Evolutionary conservation across 345 rosid species (phyloP).

Genomic region (Fremontodendron californicum): DNA sequence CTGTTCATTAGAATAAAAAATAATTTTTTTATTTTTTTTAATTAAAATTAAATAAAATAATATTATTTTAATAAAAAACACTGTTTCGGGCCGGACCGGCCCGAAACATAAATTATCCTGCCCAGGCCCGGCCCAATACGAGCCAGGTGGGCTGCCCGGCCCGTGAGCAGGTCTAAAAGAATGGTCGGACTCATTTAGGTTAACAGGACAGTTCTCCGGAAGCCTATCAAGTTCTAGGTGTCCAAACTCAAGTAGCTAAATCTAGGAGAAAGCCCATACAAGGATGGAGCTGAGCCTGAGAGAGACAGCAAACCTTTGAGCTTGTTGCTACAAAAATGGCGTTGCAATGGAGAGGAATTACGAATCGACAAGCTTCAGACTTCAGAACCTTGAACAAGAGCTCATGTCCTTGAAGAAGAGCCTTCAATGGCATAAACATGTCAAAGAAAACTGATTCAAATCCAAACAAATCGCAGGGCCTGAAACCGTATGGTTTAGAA

Average conservation of each 20-base stretch:
- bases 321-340: constrained; percentile 42
- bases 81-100: too few species aligned
- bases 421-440: constrained; percentile 37
- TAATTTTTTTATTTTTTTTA: too few species aligned
- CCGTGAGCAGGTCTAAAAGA: constrained; percentile 72
- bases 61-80: too few species aligned
- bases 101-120: too few species aligned
- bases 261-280: constrained; percentile 43
- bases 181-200: constrained; percentile 57
- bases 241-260: constrained; percentile 44
- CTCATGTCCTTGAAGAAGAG: constrained; percentile 48
- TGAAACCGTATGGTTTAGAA: constrained; percentile 31
- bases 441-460: constrained; percentile 28
- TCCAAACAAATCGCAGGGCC: constrained; percentile 24
- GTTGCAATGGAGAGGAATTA: constrained; percentile 33
- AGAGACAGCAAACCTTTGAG: constrained; percentile 38
- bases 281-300: constrained; percentile 42
- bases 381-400: constrained; percentile 65
- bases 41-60: too few species aligned
- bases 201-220: constrained; percentile 45
- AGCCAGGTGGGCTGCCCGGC: too few species aligned
- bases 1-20: too few species aligned
- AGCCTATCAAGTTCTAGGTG: constrained; percentile 54
- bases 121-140: too few species aligned
- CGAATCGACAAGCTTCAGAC: constrained; percentile 69